Base-by-base conservation (phyloP, 371 early-diverging fungal species). In the Entomophthora muscae region DNA sequence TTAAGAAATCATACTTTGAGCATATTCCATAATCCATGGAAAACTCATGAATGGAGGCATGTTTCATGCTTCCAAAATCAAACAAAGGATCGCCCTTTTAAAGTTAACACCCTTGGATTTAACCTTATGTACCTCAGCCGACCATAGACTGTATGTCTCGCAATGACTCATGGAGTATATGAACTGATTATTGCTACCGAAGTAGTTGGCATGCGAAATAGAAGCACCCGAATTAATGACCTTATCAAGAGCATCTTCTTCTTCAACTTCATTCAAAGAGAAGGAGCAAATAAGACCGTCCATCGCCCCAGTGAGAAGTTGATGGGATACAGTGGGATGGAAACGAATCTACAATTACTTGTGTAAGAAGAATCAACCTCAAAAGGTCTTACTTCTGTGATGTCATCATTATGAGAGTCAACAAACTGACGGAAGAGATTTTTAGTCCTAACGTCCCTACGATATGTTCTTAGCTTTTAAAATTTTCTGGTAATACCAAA, bases 341-440 rank as follows among this genome's bases (percentile, higher is more conserved):
- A 90, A 86, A 61, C 81, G 75, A 42, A 93, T 78, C 71, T 89
- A 42, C 17, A 42, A 42, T 10, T 17, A 17, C 5, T 5, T 42
- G 42, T 10, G 42, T 42, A 42, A 17, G 42, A 10, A 42, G 17
- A 42, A 42, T 10, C 5, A 17, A 42, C 42, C 42, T 42, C 5
- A 42, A 42, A 42, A n/a, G n/a, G n/a, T n/a, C n/a, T 17, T 42
- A 42, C 42, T 42, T 42, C 83, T 2, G 95, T 91, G n/a, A 96
- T 77, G 68, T 94, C 95, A 66, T 96, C 93, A 30, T 82, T 83
- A 67, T 94, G 93, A 2, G 89, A 89, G 64, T 92, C 91, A 3
- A 69, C 73, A 67, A 91, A 96, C 30, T 73, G 69, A 13, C 76
- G 72, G 12, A 82, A 52, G 5, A 78, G 63, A 7, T 65, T 56